Evolutionary conservation across 2,329 filamentous ascomycete genomes (phyloP), one percentile per base, ranked within the genome.

Genomic region (Ilyonectria robusta): DNA sequence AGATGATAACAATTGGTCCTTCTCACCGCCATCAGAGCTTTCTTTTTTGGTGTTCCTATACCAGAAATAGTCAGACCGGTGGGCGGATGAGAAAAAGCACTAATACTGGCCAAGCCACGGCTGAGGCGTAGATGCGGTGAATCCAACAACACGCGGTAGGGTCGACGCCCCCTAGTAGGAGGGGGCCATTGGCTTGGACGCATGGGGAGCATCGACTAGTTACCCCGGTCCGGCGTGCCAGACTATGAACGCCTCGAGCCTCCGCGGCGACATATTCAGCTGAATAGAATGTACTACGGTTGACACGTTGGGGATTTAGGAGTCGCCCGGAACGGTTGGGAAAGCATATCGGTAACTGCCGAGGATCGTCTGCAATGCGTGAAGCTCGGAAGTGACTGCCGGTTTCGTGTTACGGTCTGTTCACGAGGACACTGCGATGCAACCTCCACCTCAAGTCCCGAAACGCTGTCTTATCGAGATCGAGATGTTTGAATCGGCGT

Each of bases 111-210:
- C 47, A 55, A 40, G 29, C 31, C 40, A 42, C 40, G 26, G 29
- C 48, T 31, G 56, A 48, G 48, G 56, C 33, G 58, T 37, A 54
- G 58, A 57, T 67, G 65, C 65, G 60, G 65, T 67, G 65, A 64
- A 51, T 59, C 44, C 50, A 60, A 42, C 33, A 59, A 48, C 42
- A 60, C 57, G 48, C n/a, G 48, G 48, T 33, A 51, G 40, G 48
- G 58, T 50, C 48, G 55, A 59, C 47, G 48, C 29, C 57, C 51
- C 50, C 42, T 26, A 23, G 51, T 35, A 7, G 33, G 35, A 35
- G 37, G 48, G 47, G 46, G 56, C 50, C 50, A 57, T 44, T 56
- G 42, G 40, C 11, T 26, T 23, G 31, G 37, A 40, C 31, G 55
- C 55, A 55, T 53, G 56, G 55, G 57, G 42, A 60, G 42, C 35